These are phyloP conservation scores for Ophiocordyceps robertsii DNA, from an alignment of 2,329 filamentous ascomycete genomes.

Conservation along the genomic window DNA sequence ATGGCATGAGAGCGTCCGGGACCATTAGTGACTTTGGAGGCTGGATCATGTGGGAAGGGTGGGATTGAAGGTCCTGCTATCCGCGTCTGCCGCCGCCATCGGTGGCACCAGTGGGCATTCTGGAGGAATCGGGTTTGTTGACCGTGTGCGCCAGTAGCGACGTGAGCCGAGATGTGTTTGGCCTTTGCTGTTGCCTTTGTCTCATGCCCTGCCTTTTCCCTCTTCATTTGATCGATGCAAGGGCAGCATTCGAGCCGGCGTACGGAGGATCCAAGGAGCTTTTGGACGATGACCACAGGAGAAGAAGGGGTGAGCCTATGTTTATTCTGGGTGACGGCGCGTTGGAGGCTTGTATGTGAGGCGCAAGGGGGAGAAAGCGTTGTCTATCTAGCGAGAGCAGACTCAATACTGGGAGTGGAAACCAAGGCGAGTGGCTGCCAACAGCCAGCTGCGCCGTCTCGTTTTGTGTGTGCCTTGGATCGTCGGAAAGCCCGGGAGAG, in stretches of 20 bases:
- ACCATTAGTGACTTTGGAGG: slow-evolving; percentile 13
- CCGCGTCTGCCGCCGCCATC: not conserved
- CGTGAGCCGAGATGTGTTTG: not conserved
- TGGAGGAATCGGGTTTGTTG: not conserved
- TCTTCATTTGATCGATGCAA: not conserved
- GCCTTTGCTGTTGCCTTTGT: not conserved
- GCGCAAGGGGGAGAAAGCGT: not conserved
- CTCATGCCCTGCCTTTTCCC: not conserved
- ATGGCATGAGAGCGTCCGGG: slow-evolving; percentile 10
- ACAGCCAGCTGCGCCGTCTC: not conserved
- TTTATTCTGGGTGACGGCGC: not conserved
- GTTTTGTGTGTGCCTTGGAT: too few relatives aligned
- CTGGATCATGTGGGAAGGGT: slow-evolving; percentile 27
- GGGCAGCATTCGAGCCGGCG: not conserved
- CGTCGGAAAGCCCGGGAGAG: too few relatives aligned
- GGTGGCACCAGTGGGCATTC: not conserved
- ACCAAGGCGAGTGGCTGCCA: not conserved
- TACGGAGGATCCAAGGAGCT: not conserved
- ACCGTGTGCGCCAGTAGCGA: not conserved
- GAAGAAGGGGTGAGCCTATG: not conserved
- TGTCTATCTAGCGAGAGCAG: not conserved
- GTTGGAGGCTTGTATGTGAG: not conserved
- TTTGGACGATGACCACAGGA: not conserved
- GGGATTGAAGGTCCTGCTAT: slow-evolving; percentile 14
- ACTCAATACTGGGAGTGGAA: too few relatives aligned